These are phyloP conservation scores for Lactarius deliciosus DNA, from an alignment of 768 basidiomycete genomes.

Conservation along the genomic window DNA sequence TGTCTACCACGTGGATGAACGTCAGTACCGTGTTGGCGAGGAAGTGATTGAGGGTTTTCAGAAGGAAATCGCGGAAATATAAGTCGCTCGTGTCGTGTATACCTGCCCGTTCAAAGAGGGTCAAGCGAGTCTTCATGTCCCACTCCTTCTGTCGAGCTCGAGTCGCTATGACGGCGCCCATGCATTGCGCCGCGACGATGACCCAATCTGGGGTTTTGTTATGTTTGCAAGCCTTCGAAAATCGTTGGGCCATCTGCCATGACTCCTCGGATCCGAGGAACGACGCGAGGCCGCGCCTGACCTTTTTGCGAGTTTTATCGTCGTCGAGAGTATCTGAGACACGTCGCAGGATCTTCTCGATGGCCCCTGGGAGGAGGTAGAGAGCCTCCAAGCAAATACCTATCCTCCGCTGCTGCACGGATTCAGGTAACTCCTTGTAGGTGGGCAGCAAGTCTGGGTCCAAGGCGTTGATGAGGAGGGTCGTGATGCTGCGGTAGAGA, in stretches of 20 bases:
- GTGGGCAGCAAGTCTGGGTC: background rate
- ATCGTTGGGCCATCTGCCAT: slow-evolving; percentile 3
- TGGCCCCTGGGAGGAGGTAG: slow-evolving; percentile 3
- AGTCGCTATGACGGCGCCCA: background rate
- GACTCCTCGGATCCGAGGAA: background rate
- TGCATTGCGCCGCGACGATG: slow-evolving; percentile 9
- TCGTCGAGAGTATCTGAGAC: background rate
- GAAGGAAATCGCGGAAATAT: background rate
- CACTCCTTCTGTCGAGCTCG: too few species aligned
- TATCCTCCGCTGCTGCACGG: background rate
- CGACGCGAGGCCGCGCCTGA: background rate
- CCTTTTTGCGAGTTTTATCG: background rate
- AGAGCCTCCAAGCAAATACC: slow-evolving; percentile 1
- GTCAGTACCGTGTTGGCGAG: background rate
- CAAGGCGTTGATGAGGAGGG: background rate
- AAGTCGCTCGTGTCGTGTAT: background rate
- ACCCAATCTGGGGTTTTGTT: background rate
- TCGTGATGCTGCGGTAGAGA: background rate
- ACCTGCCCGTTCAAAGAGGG: background rate
- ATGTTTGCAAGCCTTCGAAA: background rate
- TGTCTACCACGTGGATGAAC: background rate
- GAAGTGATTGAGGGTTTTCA: slow-evolving; percentile 14
- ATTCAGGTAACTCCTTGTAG: slow-evolving; percentile 2
- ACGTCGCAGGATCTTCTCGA: background rate
- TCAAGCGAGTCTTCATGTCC: background rate